Percentiles rank a stretch among this genome's conserved stretches.
Conservation (phyloP, 805 yeast species). For the Ogataea salicorniae region DNA sequence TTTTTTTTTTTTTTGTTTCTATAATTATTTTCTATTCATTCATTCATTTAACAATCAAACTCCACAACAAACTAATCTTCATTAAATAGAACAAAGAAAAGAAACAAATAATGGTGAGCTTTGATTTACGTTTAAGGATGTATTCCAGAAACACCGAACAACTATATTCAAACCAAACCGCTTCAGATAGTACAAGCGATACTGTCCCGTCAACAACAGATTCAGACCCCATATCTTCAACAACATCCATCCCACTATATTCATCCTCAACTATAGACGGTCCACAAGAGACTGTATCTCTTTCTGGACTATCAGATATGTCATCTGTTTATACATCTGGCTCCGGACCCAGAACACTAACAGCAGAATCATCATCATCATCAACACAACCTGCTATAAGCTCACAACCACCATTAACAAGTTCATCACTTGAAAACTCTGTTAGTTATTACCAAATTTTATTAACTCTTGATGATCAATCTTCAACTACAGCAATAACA, state of each 20-base stretch:
- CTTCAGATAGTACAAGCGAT: neutral
- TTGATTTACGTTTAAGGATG: constrained; percentile 8
- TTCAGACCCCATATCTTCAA: neutral
- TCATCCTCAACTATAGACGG: neutral
- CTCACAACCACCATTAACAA: neutral
- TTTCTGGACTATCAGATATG: constrained; percentile 1
- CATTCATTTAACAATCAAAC: too few relatives aligned
- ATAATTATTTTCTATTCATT: too few relatives aligned
- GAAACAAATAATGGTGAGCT: constrained; percentile 5
- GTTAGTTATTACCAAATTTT: neutral
- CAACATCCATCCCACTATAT: neutral
- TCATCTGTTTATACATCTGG: neutral
- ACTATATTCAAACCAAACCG: constrained; percentile 9
- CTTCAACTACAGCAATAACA: neutral
- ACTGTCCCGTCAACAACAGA: neutral
- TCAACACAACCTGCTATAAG: neutral
- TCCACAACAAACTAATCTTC: too few relatives aligned
- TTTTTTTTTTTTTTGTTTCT: neutral
- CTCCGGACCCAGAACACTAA: neutral
- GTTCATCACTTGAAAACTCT: neutral
- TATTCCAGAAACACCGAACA: constrained; percentile 3
- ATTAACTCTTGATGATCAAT: neutral
- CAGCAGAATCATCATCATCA: neutral
- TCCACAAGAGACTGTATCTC: neutral
- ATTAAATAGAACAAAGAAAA: too few relatives aligned